Percentiles rank a stretch among this genome's conserved stretches.
Evolutionary conservation across 495 filamentous ascomycete species (phyloP).

Genomic region (Clavariopsis aquatica): DNA sequence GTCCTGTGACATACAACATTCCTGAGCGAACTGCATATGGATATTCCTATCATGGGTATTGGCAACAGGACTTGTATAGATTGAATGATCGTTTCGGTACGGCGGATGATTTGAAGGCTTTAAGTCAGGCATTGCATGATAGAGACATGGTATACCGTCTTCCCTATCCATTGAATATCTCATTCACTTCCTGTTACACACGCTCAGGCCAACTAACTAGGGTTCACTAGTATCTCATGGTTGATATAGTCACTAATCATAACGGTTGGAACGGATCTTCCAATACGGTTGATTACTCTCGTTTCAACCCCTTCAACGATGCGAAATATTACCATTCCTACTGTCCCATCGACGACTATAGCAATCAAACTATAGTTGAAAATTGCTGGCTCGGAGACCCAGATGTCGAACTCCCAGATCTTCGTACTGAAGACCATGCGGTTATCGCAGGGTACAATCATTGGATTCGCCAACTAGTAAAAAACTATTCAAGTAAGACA

Average conservation of each 20-base stretch:
- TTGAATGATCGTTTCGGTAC: slow-evolving; percentile 69
- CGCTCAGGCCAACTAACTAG: not conserved
- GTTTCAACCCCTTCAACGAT: slow-evolving; percentile 66
- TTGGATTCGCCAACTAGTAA: slow-evolving; percentile 67
- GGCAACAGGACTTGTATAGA: slow-evolving; percentile 67
- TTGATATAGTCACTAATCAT: slow-evolving; percentile 79
- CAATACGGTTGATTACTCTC: slow-evolving; percentile 59
- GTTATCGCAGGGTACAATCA: slow-evolving; percentile 61
- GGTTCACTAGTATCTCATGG: slow-evolving; percentile 62
- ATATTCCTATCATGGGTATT: slow-evolving; percentile 68
- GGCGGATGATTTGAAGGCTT: slow-evolving; percentile 61
- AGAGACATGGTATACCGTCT: slow-evolving; percentile 55
- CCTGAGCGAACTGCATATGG: slow-evolving; percentile 48
- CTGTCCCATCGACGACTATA: slow-evolving; percentile 67
- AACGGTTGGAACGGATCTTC: slow-evolving; percentile 64
- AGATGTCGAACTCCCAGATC: slow-evolving; percentile 64
- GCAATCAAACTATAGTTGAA: slow-evolving; percentile 46
- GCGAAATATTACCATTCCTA: slow-evolving; percentile 64
- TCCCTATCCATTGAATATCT: not conserved
- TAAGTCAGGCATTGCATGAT: slow-evolving; percentile 61
- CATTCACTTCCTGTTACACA: not conserved
- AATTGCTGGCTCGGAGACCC: slow-evolving; percentile 69
- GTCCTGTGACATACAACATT: slow-evolving; percentile 67
- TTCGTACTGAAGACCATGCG: slow-evolving; percentile 62
- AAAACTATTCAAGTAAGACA: slow-evolving; percentile 60